A percentile compares a stretch with the other conserved stretches of the same genome.
These are phyloP conservation scores for Kwoniella shivajii DNA, from an alignment of 1,284 basidiomycete species.

Conservation along the genomic window DNA sequence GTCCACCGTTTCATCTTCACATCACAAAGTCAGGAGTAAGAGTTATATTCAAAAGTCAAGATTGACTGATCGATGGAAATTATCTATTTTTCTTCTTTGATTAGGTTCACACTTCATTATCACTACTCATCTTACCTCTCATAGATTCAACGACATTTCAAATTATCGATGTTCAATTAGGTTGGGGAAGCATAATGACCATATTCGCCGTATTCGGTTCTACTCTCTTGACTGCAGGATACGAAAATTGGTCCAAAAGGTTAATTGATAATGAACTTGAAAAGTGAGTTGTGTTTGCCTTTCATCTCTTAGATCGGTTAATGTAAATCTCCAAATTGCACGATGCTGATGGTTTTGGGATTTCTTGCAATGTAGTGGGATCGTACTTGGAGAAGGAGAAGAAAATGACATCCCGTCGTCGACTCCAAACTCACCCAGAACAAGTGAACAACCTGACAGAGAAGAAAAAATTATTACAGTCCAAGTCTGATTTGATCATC, in stretches of 20 bases:
- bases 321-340: neutral
- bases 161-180: slow-evolving; percentile 7
- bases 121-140: slow-evolving; percentile 6
- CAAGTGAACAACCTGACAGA: too few species aligned
- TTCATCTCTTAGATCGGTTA: neutral
- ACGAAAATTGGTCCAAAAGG: slow-evolving; percentile 1
- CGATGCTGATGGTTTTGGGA: too few species aligned
- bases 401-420: too few species aligned
- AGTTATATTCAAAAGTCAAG: too few species aligned
- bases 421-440: too few species aligned
- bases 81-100: neutral
- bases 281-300: neutral
- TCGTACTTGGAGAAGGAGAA: too few species aligned
- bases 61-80: too few species aligned
- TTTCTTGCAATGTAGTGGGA: too few species aligned
- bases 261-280: neutral
- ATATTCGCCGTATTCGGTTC: neutral
- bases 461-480: too few species aligned
- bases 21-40: too few species aligned
- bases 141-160: slow-evolving; percentile 2
- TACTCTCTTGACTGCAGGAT: slow-evolving; percentile 7
- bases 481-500: too few species aligned
- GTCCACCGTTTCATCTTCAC: neutral
- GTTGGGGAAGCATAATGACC: slow-evolving; percentile 10
- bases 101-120: slow-evolving; percentile 1